phyloP scores from a whole-genome alignment of 164 flowering plant genomes.

The Sextonia rubra region DNA sequence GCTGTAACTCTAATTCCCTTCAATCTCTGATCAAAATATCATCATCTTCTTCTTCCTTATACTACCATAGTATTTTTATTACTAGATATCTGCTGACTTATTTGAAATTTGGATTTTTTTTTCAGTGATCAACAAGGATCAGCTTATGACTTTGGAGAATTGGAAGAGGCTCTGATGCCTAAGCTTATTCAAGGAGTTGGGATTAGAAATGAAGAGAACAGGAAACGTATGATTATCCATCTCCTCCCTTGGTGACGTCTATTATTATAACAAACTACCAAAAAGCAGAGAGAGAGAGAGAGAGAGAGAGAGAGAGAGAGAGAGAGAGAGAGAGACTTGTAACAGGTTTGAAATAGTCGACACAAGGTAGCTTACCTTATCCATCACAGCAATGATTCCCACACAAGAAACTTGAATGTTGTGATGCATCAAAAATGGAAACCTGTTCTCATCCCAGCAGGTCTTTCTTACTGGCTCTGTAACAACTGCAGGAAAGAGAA shows the following conservation, averaged over 20 bases:
- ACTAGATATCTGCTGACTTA: constrained; percentile 10
- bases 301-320: constrained; percentile 26
- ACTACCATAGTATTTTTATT: neutral
- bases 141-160: constrained; percentile 86
- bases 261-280: constrained; percentile 29
- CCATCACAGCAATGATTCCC: constrained; percentile 54
- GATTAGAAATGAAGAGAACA: constrained; percentile 60
- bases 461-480: constrained; percentile 39
- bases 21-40: neutral
- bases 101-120: constrained; percentile 11
- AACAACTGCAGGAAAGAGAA: constrained; percentile 30
- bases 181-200: constrained; percentile 55
- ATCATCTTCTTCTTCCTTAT: constrained; percentile 1
- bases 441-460: constrained; percentile 31
- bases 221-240: constrained; percentile 43
- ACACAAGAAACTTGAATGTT: constrained; percentile 45
- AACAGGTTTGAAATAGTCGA: constrained; percentile 41
- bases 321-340: constrained; percentile 25
- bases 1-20: neutral
- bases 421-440: constrained; percentile 60
- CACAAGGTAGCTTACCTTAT: constrained; percentile 44
- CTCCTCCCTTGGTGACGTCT: constrained; percentile 39
- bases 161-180: constrained; percentile 78
- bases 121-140: constrained; percentile 73
- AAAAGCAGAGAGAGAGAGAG: constrained; percentile 17